Percentiles rank a stretch among this genome's conserved stretches.
phyloP scores from a whole-genome alignment of 345 rosid genomes.

The Viola odorata region DNA sequence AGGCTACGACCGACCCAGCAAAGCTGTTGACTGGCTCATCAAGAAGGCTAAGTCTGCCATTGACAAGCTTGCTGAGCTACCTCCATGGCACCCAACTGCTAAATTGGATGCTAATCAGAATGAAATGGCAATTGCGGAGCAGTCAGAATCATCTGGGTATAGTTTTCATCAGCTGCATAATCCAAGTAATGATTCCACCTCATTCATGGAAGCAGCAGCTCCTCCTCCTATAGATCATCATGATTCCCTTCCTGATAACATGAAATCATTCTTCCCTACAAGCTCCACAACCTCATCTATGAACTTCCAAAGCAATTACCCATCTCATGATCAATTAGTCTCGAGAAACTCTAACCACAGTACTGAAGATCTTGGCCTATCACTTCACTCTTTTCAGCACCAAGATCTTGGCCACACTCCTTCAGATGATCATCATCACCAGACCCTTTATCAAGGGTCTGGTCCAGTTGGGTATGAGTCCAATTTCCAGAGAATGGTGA shows the following conservation, averaged over 20 bases:
- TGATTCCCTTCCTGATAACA: slow-evolving; percentile 37
- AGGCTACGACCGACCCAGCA: slow-evolving; percentile 82
- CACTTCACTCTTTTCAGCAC: slow-evolving; percentile 50
- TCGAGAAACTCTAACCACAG: slow-evolving; percentile 37
- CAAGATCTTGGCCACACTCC: slow-evolving; percentile 23
- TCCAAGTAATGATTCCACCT: slow-evolving; percentile 26
- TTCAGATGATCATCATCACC: slow-evolving; percentile 11
- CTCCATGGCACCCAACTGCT: slow-evolving; percentile 29
- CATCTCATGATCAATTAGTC: slow-evolving; percentile 31
- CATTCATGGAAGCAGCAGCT: slow-evolving; percentile 23
- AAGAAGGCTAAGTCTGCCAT: slow-evolving; percentile 68
- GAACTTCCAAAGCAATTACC: slow-evolving; percentile 49
- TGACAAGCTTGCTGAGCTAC: slow-evolving; percentile 59
- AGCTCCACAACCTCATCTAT: slow-evolving; percentile 42
- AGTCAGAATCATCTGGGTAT: slow-evolving; percentile 38
- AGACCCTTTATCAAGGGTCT: slow-evolving; percentile 23
- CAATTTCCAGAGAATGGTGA: slow-evolving; percentile 46
- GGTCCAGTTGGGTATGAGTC: slow-evolving; percentile 28
- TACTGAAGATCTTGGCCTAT: slow-evolving; percentile 55
- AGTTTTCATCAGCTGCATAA: slow-evolving; percentile 35
- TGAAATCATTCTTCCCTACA: slow-evolving; percentile 66
- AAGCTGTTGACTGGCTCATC: slow-evolving; percentile 90
- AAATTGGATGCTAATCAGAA: slow-evolving; percentile 15
- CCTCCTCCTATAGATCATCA: slow-evolving; percentile 25
- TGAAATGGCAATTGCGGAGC: slow-evolving; percentile 33